Evolutionary conservation across 1,284 basidiomycete species (phyloP).

Genomic region (Rhodotorula sp.): DNA sequence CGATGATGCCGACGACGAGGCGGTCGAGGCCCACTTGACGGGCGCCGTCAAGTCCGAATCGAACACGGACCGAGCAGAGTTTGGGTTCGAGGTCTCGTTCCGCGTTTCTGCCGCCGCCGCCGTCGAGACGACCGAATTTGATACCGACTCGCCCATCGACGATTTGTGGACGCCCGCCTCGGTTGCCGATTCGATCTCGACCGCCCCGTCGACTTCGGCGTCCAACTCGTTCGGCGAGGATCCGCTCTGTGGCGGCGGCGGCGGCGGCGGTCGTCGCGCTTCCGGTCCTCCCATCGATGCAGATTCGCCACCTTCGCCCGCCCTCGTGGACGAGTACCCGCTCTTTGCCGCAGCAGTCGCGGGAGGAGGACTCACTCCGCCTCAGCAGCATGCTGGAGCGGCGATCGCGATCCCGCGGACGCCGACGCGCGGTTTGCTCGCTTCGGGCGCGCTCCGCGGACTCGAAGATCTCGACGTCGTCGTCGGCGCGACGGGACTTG

Average conservation of each 20-base stretch:
- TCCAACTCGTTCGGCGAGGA: slow-evolving; percentile 1
- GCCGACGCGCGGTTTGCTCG: neutral
- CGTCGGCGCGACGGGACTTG: slow-evolving; percentile 96
- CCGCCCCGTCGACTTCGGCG: slow-evolving; percentile 5
- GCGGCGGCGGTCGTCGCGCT: neutral
- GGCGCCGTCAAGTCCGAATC: neutral
- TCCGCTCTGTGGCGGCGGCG: neutral
- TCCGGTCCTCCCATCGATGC: neutral
- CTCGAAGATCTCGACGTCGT: slow-evolving; percentile 99
- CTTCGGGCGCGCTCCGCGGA: slow-evolving; percentile 94
- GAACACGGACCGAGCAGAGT: neutral
- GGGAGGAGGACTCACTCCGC: neutral
- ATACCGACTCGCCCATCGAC: slow-evolving; percentile 7
- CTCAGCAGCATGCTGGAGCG: neutral
- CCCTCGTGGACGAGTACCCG: neutral
- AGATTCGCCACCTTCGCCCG: neutral
- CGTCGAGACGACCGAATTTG: neutral
- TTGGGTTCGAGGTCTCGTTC: slow-evolving; percentile 4
- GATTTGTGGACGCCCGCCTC: slow-evolving; percentile 17
- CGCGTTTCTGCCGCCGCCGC: neutral
- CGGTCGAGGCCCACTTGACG: neutral
- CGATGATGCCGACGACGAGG: slow-evolving; percentile 2
- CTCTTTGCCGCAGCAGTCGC: neutral
- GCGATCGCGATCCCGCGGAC: neutral
- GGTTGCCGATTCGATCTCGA: slow-evolving; percentile 11